Base-by-base conservation (phyloP, 2,329 filamentous ascomycete species). In the Microdochium nivale region DNA sequence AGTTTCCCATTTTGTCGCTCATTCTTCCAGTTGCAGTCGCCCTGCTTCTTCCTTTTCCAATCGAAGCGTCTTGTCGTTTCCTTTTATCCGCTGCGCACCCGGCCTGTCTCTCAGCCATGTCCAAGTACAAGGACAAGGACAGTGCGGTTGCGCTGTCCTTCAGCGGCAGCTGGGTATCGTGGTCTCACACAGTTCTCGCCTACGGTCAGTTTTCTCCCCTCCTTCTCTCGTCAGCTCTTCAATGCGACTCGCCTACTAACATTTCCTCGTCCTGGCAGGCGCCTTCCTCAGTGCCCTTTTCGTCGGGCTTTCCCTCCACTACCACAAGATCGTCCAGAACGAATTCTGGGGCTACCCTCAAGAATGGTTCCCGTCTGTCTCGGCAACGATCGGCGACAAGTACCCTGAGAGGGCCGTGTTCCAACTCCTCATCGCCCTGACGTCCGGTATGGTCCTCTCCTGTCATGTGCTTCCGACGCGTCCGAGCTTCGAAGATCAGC, bases 341-440 rank as follows among this genome's bases (percentile, higher is more conserved):
- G 90, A 99, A 70, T 88, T 91, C 73, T 95, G 90, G 69, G 90
- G 90, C 60, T 96, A 95, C 65, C 91, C 91, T 1, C 77, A 95
- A 59, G 91, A 96, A 76, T 96, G 91, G 91, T 96, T 96, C 64
- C 91, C 91, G 53, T 96, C 91, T 44, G 91, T 96, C 23, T 96
- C 92, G 27, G 86, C 94, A 40, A 97, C 94, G 33, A 99, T 99
- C 71, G 94, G 94, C 67, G 94, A 99, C 70, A 84, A 91, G 58
- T 97, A 96, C 64, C 94, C 94, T 50, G 94, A 99, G 71, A 86
- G 94, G 54, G 95, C 94, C 16, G 87, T 97, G 62, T 99, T 99
- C 69, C 92, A 95, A 81, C 70, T 99, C 59, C 96, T 97, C 67
- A 99, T 99, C 66, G 92, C 92, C 54, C 84, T 99, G 55, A 96